phyloP scores from a whole-genome alignment of 176 grass and related monocot species.

The Lolium rigidum region DNA sequence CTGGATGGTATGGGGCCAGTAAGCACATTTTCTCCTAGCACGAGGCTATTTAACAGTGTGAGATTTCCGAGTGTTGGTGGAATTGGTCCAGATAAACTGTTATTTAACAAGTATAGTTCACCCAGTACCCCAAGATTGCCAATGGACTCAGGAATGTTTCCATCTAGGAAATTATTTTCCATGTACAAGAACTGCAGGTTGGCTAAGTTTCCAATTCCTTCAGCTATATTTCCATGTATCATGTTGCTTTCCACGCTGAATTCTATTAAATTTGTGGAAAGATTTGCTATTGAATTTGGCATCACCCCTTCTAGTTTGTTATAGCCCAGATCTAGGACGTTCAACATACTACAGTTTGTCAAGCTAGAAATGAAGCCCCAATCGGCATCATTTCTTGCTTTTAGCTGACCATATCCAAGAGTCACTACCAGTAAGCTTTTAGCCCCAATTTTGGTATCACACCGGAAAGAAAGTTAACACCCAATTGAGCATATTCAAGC shows the following conservation, averaged over 20 bases:
- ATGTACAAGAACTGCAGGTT: background rate
- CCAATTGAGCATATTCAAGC: background rate
- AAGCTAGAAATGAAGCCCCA: constrained; percentile 19
- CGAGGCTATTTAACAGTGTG: background rate
- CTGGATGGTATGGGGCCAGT: background rate
- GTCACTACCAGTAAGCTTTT: no score
- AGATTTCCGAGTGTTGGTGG: constrained; percentile 20
- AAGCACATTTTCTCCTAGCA: background rate
- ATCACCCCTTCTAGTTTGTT: constrained; percentile 21
- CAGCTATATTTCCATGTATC: constrained; percentile 4
- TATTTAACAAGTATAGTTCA: background rate
- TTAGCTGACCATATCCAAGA: background rate
- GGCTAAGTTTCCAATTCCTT: constrained; percentile 30
- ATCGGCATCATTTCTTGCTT: background rate
- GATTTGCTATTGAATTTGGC: constrained; percentile 16
- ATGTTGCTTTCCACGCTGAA: background rate
- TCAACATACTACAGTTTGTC: constrained; percentile 19
- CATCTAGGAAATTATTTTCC: constrained; percentile 1
- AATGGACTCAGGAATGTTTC: background rate
- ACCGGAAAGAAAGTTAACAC: background rate
- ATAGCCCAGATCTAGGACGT: background rate
- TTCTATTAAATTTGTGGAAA: background rate
- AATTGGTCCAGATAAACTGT: background rate
- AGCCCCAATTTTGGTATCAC: constrained; percentile 7
- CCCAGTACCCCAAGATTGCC: background rate